Evolutionary conservation across 306 rosid genomes (phyloP), one percentile per base, ranked within the genome.

Genomic region (Pterocarpus santalinus): DNA sequence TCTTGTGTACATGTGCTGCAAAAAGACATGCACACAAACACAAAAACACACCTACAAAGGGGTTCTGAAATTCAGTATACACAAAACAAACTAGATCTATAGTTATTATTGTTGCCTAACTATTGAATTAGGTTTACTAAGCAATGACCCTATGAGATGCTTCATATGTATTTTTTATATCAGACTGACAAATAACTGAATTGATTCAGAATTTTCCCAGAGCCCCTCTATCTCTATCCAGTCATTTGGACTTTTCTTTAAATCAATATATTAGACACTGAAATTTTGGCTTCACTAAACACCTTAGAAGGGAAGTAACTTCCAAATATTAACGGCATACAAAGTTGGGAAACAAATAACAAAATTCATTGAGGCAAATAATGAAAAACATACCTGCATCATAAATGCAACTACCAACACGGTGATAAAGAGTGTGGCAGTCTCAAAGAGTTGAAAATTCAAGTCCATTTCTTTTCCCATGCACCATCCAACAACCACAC

Each of bases 401-500:
- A 94, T 88, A 86, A 94, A 94, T 44, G 98, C 97, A 77, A 94
- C 98, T 22, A 94, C 98, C 68, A 94, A 80, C 85, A 94, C 98
- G 0, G 98, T 89, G 78, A 94, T 92, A 75, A 94, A 94, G 35
- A 94, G 96, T 49, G 97, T 88, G 66, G 98, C 96, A 14, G 98
- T 94, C 92, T 94, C 98, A 10, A 94, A 94, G 70, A 94, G 98
- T 81, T 94, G 92, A 81, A 94, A 94, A 86, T 94, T 94, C 84
- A 94, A 91, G 90, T 94, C 97, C 98, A 94, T 94, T 65, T 82
- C 88, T 81, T 52, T 61, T 65, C 98, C 97, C 97, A 94, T 94
- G 88, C 90, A 89, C 98, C 98, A 94, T 79, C 98, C 98, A 69
- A 94, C 83, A 64, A 94, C 96, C 34, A 94, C 98, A 35, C 97